Evolutionary conservation across 768 basidiomycete genomes (phyloP).

Genomic region (Hysterangium stoloniferum): DNA sequence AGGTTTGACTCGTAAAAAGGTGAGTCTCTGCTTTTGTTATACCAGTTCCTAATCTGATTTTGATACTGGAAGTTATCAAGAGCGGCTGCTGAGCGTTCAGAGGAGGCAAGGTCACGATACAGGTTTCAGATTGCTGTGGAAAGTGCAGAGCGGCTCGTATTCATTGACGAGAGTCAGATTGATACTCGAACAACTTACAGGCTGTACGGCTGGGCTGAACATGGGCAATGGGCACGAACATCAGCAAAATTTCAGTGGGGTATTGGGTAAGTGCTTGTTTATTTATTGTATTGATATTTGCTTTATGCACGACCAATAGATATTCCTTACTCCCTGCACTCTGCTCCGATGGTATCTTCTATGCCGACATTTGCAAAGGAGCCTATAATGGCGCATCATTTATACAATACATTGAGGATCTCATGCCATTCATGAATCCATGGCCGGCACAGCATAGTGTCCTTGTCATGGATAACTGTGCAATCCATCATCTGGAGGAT

Average conservation of each 20-base stretch:
- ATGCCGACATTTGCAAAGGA: no score
- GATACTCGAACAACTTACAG: slow-evolving; percentile 10
- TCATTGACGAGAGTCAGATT: slow-evolving; percentile 13
- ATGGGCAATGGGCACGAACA: no score
- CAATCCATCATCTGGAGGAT: slow-evolving; percentile 28
- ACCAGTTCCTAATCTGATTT: background rate
- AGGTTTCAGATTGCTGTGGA: slow-evolving; percentile 4
- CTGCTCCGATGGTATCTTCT: no score
- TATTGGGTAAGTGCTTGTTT: no score
- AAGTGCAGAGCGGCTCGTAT: slow-evolving; percentile 14
- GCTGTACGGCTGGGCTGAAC: slow-evolving; percentile 10
- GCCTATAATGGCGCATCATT: no score
- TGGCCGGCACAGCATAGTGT: slow-evolving; percentile 26
- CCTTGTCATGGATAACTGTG: slow-evolving; percentile 31
- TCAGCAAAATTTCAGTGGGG: no score
- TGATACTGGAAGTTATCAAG: background rate
- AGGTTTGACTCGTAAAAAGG: slow-evolving; percentile 4
- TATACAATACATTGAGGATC: no score
- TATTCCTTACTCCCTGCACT: no score
- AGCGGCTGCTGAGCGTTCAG: background rate
- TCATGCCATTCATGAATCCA: slow-evolving; percentile 30
- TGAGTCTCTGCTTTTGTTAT: background rate
- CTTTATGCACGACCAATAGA: no score
- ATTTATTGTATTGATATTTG: no score
- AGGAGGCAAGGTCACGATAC: background rate